Conservation (phyloP, 2,329 filamentous ascomycete genomes). For the Epichloe hybrida region DNA sequence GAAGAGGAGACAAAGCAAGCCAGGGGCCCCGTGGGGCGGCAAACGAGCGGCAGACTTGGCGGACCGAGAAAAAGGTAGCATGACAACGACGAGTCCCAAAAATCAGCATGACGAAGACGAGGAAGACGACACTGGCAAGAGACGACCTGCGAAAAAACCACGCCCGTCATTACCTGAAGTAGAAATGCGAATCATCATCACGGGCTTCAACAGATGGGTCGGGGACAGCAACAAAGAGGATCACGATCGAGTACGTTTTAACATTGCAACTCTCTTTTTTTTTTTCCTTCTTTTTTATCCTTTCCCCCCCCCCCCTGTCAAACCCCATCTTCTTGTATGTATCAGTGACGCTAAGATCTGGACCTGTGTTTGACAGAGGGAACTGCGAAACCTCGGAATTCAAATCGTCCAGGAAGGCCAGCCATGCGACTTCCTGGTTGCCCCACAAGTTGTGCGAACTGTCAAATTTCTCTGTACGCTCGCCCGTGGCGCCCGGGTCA, state of each 20-base stretch:
- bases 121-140: slow-evolving; percentile 31
- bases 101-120: slow-evolving; percentile 32
- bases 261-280: neutral
- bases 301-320: too few relatives aligned
- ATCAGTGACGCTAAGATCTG: slow-evolving; percentile 9
- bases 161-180: slow-evolving; percentile 50
- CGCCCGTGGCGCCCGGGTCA: slow-evolving; percentile 63
- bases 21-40: slow-evolving; percentile 43
- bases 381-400: slow-evolving; percentile 73
- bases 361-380: slow-evolving; percentile 39
- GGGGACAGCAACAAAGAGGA: slow-evolving; percentile 61
- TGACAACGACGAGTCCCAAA: slow-evolving; percentile 26
- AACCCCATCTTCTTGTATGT: neutral
- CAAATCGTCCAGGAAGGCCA: slow-evolving; percentile 62
- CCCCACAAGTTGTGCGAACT: slow-evolving; percentile 75
- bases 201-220: slow-evolving; percentile 74
- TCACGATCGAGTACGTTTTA: slow-evolving; percentile 55
- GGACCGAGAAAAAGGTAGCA: slow-evolving; percentile 36
- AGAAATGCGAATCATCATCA: slow-evolving; percentile 64
- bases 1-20: slow-evolving; percentile 55
- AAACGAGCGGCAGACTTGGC: slow-evolving; percentile 46
- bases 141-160: slow-evolving; percentile 44
- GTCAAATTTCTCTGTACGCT: slow-evolving; percentile 87
- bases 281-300: neutral
- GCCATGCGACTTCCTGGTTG: slow-evolving; percentile 73